Conservation (phyloP, 495 filamentous ascomycete genomes). For the Durotheca rogersii region DNA sequence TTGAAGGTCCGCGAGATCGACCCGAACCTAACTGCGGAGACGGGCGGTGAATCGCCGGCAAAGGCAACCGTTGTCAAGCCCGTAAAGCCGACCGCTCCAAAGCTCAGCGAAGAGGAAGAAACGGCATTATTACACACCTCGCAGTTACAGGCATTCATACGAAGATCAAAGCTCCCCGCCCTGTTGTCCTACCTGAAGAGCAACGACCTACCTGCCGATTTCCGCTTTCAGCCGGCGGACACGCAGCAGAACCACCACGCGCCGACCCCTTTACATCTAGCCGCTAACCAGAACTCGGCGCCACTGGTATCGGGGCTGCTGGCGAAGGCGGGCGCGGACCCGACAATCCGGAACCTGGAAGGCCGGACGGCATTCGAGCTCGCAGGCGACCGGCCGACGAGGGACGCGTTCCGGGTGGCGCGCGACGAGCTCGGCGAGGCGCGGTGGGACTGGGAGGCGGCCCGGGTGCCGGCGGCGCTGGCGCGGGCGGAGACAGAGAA, state of each 20-base stretch:
- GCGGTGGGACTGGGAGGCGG: slow-evolving; percentile 76
- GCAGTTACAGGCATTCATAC: slow-evolving; percentile 83
- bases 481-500: slow-evolving; percentile 66
- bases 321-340: slow-evolving; percentile 71
- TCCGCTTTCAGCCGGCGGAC: slow-evolving; percentile 70
- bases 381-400: slow-evolving; percentile 78
- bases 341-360: slow-evolving; percentile 64
- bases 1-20: slow-evolving; percentile 75
- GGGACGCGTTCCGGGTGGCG: slow-evolving; percentile 90
- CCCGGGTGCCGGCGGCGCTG: slow-evolving; percentile 68
- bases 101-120: slow-evolving; percentile 80
- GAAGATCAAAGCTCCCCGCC: slow-evolving; percentile 84
- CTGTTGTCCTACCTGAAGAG: slow-evolving; percentile 78
- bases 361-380: slow-evolving; percentile 83
- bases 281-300: slow-evolving; percentile 72
- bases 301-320: slow-evolving; percentile 75
- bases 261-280: slow-evolving; percentile 83
- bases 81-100: slow-evolving; percentile 49
- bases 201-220: slow-evolving; percentile 67
- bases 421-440: slow-evolving; percentile 76
- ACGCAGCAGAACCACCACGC: slow-evolving; percentile 74
- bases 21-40: slow-evolving; percentile 56
- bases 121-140: slow-evolving; percentile 74
- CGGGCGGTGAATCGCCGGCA: slow-evolving; percentile 34
- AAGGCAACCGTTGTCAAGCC: slow-evolving; percentile 49